Percentiles rank a stretch among this genome's conserved stretches.
Conservation (phyloP, 2,329 filamentous ascomycete species). For the Cadophora sp. region DNA sequence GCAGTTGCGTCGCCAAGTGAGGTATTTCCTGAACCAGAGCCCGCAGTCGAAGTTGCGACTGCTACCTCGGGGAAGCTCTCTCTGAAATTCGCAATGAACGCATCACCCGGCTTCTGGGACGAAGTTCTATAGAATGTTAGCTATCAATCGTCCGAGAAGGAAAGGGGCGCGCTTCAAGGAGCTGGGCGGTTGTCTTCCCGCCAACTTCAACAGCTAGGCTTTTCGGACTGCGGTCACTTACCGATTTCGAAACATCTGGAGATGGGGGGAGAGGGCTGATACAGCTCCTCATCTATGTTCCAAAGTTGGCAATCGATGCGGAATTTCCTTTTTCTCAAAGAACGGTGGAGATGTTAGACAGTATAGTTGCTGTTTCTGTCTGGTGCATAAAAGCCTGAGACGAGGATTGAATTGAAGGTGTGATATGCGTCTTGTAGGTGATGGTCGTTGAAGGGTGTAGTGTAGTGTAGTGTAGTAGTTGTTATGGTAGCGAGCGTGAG, state of each 20-base stretch:
- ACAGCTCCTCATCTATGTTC: conserved; percentile 25
- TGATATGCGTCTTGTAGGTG: background rate
- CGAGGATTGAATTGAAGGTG: background rate
- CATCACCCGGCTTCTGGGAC: conserved; percentile 85
- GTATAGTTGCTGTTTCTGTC: background rate
- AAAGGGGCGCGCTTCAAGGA: background rate
- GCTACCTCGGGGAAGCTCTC: conserved; percentile 80
- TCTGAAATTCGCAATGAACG: conserved; percentile 84
- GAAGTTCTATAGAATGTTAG: conserved; percentile 53
- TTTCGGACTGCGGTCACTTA: conserved; percentile 34
- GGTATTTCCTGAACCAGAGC: conserved; percentile 49
- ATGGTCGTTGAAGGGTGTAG: background rate
- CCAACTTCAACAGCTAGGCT: background rate
- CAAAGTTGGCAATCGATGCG: conserved; percentile 3
- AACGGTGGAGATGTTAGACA: background rate
- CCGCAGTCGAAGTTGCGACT: conserved; percentile 55
- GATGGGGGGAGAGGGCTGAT: conserved; percentile 19
- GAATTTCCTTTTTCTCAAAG: background rate
- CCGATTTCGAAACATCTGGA: conserved; percentile 48
- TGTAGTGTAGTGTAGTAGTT: conserved; percentile 4
- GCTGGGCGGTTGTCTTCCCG: conserved; percentile 5
- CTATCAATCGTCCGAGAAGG: background rate
- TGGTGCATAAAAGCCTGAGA: conserved; percentile 4
- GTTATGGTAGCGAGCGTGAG: conserved; percentile 36
- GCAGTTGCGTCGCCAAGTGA: conserved; percentile 33